Evolutionary conservation across 495 filamentous ascomycete species (phyloP).

Genomic region (Podospora tetraspora): DNA sequence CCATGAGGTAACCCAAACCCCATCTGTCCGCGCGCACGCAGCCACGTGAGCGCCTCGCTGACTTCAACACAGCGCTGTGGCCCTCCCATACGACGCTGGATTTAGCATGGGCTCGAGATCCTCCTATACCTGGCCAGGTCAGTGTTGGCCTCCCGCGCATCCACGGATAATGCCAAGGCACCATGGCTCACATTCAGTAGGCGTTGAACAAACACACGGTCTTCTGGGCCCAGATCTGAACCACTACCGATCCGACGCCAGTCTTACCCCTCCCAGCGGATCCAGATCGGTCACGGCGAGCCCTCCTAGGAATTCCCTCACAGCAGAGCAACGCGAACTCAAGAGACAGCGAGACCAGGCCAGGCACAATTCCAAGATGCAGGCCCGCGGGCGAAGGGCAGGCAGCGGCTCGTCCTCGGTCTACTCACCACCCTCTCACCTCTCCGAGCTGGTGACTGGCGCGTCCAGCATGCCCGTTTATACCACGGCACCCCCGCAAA

Average conservation of each 20-base stretch:
- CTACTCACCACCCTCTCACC: slow-evolving; percentile 37
- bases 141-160: neutral
- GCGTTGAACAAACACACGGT: slow-evolving; percentile 34
- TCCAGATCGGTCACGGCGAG: slow-evolving; percentile 44
- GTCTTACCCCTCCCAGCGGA: slow-evolving; percentile 39
- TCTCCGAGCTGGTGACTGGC: slow-evolving; percentile 36
- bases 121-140: slow-evolving; percentile 41
- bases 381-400: slow-evolving; percentile 34
- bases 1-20: slow-evolving; percentile 39
- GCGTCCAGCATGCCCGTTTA: slow-evolving; percentile 41
- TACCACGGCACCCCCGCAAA: slow-evolving; percentile 40
- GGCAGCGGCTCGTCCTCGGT: slow-evolving; percentile 39
- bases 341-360: slow-evolving; percentile 46
- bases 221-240: slow-evolving; percentile 37
- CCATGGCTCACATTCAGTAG: slow-evolving; percentile 20
- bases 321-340: slow-evolving; percentile 44
- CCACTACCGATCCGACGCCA: slow-evolving; percentile 38
- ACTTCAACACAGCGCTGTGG: slow-evolving; percentile 36
- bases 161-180: neutral
- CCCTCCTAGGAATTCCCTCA: slow-evolving; percentile 41
- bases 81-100: slow-evolving; percentile 41
- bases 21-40: neutral
- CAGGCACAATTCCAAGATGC: slow-evolving; percentile 38
- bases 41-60: slow-evolving; percentile 3
- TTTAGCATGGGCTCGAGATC: slow-evolving; percentile 43